A percentile compares a stretch with the other conserved stretches of the same genome.
Conservation (phyloP, 805 yeast genomes). For the Naumovozyma dairenensis region DNA sequence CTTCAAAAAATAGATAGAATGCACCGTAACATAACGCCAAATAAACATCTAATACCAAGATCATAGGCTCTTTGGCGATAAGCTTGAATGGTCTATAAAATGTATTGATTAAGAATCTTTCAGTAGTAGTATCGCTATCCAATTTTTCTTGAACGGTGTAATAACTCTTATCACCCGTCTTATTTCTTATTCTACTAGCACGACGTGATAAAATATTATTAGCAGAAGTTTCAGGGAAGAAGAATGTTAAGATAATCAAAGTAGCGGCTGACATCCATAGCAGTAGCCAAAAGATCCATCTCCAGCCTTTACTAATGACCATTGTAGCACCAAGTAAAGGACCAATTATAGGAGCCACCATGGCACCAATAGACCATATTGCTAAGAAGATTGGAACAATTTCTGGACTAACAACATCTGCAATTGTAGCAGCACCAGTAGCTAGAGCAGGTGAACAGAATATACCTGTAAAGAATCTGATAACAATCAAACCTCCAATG, state of each 20-base stretch:
- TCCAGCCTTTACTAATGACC: conserved; percentile 39
- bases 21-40: conserved; percentile 44
- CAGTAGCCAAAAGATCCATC: conserved; percentile 47
- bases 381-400: conserved; percentile 39
- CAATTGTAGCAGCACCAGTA: conserved; percentile 49
- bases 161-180: conserved; percentile 41
- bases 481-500: conserved; percentile 40
- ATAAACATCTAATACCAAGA: conserved; percentile 43
- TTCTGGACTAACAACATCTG: conserved; percentile 38
- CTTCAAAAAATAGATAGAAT: conserved; percentile 50
- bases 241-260: conserved; percentile 29
- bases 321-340: conserved; percentile 47
- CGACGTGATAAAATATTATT: conserved; percentile 38
- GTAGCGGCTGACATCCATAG: conserved; percentile 23
- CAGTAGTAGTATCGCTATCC: conserved; percentile 16
- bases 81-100: conserved; percentile 43
- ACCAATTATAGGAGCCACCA: conserved; percentile 46
- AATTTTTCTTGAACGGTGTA: conserved; percentile 33
- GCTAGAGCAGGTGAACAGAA: conserved; percentile 48
- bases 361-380: conserved; percentile 45
- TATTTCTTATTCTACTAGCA: conserved; percentile 35
- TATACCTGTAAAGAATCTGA: conserved; percentile 45
- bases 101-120: conserved; percentile 23
- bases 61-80: conserved; percentile 45
- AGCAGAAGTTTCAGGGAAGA: conserved; percentile 42